Base-by-base conservation (phyloP, 108 stramenopile genomes). In the Nitzschia sp. region DNA sequence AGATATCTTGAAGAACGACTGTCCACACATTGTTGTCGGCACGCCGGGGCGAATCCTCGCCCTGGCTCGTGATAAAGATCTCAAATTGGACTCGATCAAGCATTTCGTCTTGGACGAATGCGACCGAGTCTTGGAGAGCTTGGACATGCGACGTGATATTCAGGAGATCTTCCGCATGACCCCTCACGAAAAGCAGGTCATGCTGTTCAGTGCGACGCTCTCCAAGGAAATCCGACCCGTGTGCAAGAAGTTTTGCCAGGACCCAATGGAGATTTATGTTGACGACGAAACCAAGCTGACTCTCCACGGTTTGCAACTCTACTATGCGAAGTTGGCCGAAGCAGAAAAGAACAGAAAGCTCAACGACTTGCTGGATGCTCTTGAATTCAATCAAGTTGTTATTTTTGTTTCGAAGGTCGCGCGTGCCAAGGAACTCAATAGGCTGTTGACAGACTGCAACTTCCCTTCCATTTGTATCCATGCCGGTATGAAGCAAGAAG, bases 31-130 rank as follows among this genome's bases (percentile, higher is more conserved):
- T 63, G 97, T 98, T 24, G 98, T 99, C 38, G 99, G 99, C 51
- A 98, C 98, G 53, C 99, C 99, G 15, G 99, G 99, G 17, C 95
- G 99, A 53, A 84, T 96, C 64, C 80, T 98, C 60, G 94, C 83
- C 63, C 83, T 99, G 54, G 96, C 94, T 25, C 80, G 87, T 65
- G 93, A 95, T 57, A 97, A 97, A 84, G 81, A 79, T 55, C 84
- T 99, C 60, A 94, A 98, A 70, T 75, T 98, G 32, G 91, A 91
- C 78, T 85, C 94, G 60, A 86, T 98, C 75, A 98, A 98, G 87
- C 96, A 97, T 87, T 99, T 99, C 81, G 98, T 99, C n/a, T 70
- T 99, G 59, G 99, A 99, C 76, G 99, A 99, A 80, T 98, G 98
- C 75, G 99, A 99, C 88, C 94, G 95, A 48, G 88, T 99, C 47